Percentiles rank a stretch among this genome's conserved stretches.
Evolutionary conservation across 140 eudicot genomes (phyloP).

Genomic region (Cichorium intybus): DNA sequence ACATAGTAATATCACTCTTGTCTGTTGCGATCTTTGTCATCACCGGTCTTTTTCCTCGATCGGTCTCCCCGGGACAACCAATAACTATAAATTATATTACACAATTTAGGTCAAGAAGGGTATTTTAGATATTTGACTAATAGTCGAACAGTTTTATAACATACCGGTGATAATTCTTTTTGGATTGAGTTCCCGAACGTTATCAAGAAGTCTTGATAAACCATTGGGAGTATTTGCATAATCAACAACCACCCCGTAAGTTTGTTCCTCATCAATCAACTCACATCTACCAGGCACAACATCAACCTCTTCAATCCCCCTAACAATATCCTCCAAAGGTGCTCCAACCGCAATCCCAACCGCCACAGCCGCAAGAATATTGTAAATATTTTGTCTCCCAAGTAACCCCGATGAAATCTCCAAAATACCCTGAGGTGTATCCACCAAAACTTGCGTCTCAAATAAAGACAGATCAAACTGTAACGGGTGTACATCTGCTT

Average conservation of each 20-base stretch:
- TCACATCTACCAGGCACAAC: conserved; percentile 96
- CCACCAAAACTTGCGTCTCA: conserved; percentile 96
- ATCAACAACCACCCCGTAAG: conserved; percentile 95
- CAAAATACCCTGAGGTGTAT: conserved; percentile 90
- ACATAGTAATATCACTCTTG: conserved; percentile 84
- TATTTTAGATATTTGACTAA: conserved; percentile 11
- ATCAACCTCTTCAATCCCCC: conserved; percentile 99
- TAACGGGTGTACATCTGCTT: conserved; percentile 85
- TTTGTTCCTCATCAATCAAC: conserved; percentile 96
- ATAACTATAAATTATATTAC: conserved; percentile 44
- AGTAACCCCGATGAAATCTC: conserved; percentile 95
- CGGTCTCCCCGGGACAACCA: conserved; percentile 85
- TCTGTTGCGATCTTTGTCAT: conserved; percentile 97
- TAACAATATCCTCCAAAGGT: conserved; percentile 91
- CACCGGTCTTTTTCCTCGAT: conserved; percentile 92
- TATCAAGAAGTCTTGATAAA: conserved; percentile 88
- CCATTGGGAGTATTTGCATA: conserved; percentile 88
- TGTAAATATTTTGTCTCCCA: conserved; percentile 85
- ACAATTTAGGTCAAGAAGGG: neutral
- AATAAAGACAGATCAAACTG: conserved; percentile 87
- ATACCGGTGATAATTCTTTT: conserved; percentile 88
- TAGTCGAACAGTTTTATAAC: neutral
- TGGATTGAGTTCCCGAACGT: conserved; percentile 78
- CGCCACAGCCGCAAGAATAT: conserved; percentile 90
- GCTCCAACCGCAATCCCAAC: conserved; percentile 99